Conservation (phyloP, 371 early-diverging fungal species). For the Entomophthora muscae region DNA sequence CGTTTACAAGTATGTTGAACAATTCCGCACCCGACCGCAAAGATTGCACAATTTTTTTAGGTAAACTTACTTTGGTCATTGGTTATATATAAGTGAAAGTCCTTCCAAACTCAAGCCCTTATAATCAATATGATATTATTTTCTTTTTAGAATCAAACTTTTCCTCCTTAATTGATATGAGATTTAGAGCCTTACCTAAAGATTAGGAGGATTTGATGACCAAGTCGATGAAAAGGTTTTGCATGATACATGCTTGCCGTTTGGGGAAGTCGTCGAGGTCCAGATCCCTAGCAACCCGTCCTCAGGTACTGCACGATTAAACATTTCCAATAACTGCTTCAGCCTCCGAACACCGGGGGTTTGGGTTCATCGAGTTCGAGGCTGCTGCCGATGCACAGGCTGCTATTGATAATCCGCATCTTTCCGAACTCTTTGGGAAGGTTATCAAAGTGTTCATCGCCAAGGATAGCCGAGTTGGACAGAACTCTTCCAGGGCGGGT, state of each 20-base stretch:
- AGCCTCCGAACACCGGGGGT: constrained; percentile 66
- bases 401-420: constrained; percentile 89
- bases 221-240: constrained; percentile 57
- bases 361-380: constrained; percentile 91
- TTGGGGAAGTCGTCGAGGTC: constrained; percentile 85
- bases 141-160: too few relatives aligned
- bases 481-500: constrained; percentile 40
- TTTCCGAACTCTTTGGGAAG: constrained; percentile 69
- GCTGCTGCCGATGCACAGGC: constrained; percentile 60
- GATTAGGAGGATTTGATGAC: constrained; percentile 63
- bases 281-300: constrained; percentile 63
- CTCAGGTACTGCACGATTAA: constrained; percentile 25
- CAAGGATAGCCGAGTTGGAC: constrained; percentile 39
- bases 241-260: constrained; percentile 84
- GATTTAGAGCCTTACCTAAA: not conserved
- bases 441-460: constrained; percentile 79
- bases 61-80: not conserved
- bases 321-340: constrained; percentile 7
- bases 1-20: not conserved
- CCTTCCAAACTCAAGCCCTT: too few relatives aligned
- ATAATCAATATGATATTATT: too few relatives aligned
- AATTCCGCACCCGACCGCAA: not conserved
- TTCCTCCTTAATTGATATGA: not conserved
- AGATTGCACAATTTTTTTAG: constrained; percentile 6
- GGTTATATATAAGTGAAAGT: too few relatives aligned